Evolutionary conservation across 768 basidiomycete species (phyloP), one percentile per base, ranked within the genome.

Genomic region (Asterophora parasitica): DNA sequence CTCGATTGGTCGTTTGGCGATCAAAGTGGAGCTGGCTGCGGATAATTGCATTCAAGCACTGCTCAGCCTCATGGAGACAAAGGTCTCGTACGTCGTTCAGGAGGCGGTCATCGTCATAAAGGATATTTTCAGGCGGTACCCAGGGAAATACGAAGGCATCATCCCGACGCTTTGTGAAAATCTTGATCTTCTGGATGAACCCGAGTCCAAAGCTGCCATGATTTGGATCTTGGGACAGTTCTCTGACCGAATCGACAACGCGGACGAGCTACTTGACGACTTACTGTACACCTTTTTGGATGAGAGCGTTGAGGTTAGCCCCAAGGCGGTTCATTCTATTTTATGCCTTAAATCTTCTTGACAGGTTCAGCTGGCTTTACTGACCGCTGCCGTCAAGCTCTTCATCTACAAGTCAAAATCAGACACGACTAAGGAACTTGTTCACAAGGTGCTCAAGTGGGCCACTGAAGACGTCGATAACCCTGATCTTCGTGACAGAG

Each of bases 201-300:
- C 96, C 0, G 96, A 99, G 67, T 85, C 94, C 16, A 98, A 98
- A 62, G 87, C 95, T 2, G 86, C 93, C 8, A 96, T 99, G 83
- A 80, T 99, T 27, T 99, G 96, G 96, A 92, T 98, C 59, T 70
- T 98, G 30, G 96, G 96, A 0, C 92, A 99, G 68, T 98, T 92
- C 59, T 88, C 96, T 27, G 81, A 98, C 64, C 79, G 85, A 58
- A 98, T 99, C 50, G 91, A 96, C 54, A 97, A 98, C 59, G 89
- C 85, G 7, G 93, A 97, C 59, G 94, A 98, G 56, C 74, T 99
- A 48, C 72, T 99, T 63, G 96, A 99, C 58, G 95, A 95, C 54
- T 71, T 95, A 30, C 68, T 90, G 38, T 92, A 88, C 60, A 84
- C 80, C 1, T 98, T 96, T 69, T 65, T 91, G 60, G 94, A 95